Percentiles rank a stretch among this genome's conserved stretches.
phyloP scores from a whole-genome alignment of 805 yeast species.

The Candida anglica region DNA sequence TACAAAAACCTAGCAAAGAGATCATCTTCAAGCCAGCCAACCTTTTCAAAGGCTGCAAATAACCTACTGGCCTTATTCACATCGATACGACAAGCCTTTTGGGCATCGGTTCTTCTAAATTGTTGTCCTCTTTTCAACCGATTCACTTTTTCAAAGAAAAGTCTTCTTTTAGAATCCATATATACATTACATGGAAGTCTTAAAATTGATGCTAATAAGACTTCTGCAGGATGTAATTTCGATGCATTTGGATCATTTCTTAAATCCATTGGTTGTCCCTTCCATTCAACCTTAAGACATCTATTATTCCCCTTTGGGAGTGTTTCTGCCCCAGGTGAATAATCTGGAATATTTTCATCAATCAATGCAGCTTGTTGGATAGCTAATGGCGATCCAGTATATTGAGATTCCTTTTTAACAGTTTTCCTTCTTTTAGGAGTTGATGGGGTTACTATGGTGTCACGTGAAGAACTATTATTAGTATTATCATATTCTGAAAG shows the following conservation, averaged over 20 bases:
- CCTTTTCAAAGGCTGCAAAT: constrained; percentile 85
- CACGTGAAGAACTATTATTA: constrained; percentile 1
- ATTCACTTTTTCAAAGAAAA: constrained; percentile 84
- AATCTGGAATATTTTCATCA: constrained; percentile 76
- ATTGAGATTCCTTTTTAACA: constrained; percentile 16
- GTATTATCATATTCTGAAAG: constrained; percentile 3
- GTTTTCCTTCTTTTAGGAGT: constrained; percentile 39
- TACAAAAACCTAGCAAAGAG: constrained; percentile 45
- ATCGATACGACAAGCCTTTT: constrained; percentile 95
- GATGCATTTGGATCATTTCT: constrained; percentile 67
- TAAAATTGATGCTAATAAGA: constrained; percentile 78
- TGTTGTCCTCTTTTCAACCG: constrained; percentile 67
- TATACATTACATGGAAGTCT: constrained; percentile 86
- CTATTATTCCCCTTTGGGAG: constrained; percentile 64
- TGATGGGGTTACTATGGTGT: constrained; percentile 23
- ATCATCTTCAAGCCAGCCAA: constrained; percentile 85
- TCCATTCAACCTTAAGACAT: constrained; percentile 91
- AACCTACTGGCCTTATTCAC: constrained; percentile 93
- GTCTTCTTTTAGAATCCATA: constrained; percentile 61
- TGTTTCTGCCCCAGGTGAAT: constrained; percentile 59
- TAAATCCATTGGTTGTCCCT: constrained; percentile 95
- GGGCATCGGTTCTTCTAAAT: constrained; percentile 95
- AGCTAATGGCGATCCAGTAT: constrained; percentile 34
- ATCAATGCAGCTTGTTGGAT: constrained; percentile 46
- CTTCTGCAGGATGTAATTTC: constrained; percentile 88